A percentile compares a stretch with the other conserved stretches of the same genome.
phyloP scores from a whole-genome alignment of 2,329 filamentous ascomycete genomes.

The Immersiporthe knoxdaviesiana region DNA sequence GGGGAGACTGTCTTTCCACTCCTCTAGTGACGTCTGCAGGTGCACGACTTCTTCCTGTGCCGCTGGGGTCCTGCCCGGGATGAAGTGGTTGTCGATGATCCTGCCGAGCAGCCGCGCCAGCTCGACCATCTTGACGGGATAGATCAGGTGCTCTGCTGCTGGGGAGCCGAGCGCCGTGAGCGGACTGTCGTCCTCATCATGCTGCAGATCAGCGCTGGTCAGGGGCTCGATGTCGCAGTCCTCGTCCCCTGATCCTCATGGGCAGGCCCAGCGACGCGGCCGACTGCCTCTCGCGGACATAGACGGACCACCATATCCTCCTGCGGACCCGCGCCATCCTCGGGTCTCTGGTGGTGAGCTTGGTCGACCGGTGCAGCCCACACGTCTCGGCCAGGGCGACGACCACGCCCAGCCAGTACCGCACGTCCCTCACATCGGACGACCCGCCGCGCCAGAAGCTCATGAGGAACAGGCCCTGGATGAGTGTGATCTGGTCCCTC shows the following conservation, averaged over 20 bases:
- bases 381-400: conserved; percentile 25
- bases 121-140: conserved; percentile 45
- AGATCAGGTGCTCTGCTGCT: conserved; percentile 40
- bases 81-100: conserved; percentile 43
- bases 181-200: conserved; percentile 33
- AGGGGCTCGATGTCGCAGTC: conserved; percentile 45
- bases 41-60: conserved; percentile 36
- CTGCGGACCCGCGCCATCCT: conserved; percentile 32
- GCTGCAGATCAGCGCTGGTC: conserved; percentile 38
- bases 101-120: conserved; percentile 39
- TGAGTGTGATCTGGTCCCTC: conserved; percentile 26
- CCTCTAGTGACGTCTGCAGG: conserved; percentile 39
- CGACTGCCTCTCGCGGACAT: conserved; percentile 44
- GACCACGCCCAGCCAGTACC: conserved; percentile 29
- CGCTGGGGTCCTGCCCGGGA: conserved; percentile 39
- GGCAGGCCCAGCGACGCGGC: conserved; percentile 43
- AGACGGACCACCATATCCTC: conserved; percentile 8
- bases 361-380: conserved; percentile 25
- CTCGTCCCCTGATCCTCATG: conserved; percentile 43
- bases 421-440: conserved; percentile 25
- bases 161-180: conserved; percentile 38
- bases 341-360: conserved; percentile 31
- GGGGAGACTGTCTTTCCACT: conserved; percentile 42
- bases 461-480: conserved; percentile 27
- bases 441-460: conserved; percentile 29